These are phyloP conservation scores for Fusarium sp. DNA, from an alignment of 2,329 filamentous ascomycete genomes.

Conservation along the genomic window DNA sequence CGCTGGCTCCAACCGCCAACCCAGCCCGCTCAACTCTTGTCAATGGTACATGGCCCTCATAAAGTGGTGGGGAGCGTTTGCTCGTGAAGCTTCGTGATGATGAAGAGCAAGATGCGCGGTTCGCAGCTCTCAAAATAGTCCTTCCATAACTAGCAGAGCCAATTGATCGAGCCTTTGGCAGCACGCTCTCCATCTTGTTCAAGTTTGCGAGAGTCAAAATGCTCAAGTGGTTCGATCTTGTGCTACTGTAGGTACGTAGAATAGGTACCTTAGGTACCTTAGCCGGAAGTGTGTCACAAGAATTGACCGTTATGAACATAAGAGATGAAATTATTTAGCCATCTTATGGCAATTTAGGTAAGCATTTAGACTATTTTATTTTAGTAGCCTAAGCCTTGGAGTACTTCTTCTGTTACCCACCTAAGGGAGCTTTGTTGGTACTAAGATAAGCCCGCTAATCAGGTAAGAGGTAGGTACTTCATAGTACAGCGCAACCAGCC, in stretches of 20 bases:
- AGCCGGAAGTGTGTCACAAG: too few relatives aligned
- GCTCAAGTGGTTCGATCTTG: slow-evolving; percentile 26
- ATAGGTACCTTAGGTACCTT: background rate
- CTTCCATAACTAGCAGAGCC: slow-evolving; percentile 20
- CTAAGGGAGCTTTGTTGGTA: too few relatives aligned
- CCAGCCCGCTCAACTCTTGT: slow-evolving; percentile 79
- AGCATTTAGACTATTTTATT: too few relatives aligned
- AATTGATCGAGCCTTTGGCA: slow-evolving; percentile 39
- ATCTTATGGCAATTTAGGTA: too few relatives aligned
- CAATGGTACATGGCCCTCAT: slow-evolving; percentile 91
- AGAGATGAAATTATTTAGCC: too few relatives aligned
- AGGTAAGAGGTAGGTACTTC: background rate
- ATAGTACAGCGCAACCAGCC: background rate
- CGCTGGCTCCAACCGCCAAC: slow-evolving; percentile 73
- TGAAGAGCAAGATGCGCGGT: slow-evolving; percentile 36
- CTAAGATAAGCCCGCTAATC: background rate
- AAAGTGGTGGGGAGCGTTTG: slow-evolving; percentile 85
- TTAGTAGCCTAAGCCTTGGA: too few relatives aligned
- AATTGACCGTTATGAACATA: too few relatives aligned
- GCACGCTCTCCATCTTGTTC: slow-evolving; percentile 42
- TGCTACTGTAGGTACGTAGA: background rate
- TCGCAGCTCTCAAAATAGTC: slow-evolving; percentile 30
- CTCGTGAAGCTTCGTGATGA: slow-evolving; percentile 72
- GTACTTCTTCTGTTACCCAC: too few relatives aligned
- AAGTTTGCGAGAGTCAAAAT: slow-evolving; percentile 5